Evolutionary conservation across 306 rosid genomes (phyloP).

Genomic region (Rubus parviflorus): DNA sequence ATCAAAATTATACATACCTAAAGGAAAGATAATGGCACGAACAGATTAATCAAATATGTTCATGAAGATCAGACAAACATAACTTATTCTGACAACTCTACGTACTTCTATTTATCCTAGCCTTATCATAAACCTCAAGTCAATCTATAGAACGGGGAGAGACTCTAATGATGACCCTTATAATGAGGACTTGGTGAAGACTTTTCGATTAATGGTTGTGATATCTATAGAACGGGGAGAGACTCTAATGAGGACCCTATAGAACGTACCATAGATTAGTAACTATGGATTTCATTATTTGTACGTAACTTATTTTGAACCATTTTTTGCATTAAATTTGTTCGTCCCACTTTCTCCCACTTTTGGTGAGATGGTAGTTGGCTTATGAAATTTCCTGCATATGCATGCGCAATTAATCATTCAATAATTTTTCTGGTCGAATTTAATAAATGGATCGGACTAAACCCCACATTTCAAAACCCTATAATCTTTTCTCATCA

Average conservation of each 20-base stretch:
- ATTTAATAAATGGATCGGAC: not conserved
- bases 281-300: not conserved
- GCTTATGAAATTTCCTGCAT: not conserved
- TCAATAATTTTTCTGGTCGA: no score
- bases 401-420: not conserved
- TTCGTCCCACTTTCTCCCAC: not conserved
- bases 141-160: no score
- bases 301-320: not conserved
- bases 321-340: not conserved
- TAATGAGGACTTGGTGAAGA: no score
- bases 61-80: not conserved
- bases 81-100: no score
- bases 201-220: no score
- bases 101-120: no score
- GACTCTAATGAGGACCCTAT: no score
- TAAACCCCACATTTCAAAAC: not conserved
- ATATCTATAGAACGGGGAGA: no score
- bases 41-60: not conserved
- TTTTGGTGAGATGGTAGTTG: not conserved
- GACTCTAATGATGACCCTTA: no score
- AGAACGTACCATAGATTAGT: not conserved
- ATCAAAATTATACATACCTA: no score
- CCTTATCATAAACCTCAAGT: no score
- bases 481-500: not conserved
- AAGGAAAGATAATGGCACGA: no score